Base-by-base conservation (phyloP, 768 basidiomycete species). In the Mycena rosella region DNA sequence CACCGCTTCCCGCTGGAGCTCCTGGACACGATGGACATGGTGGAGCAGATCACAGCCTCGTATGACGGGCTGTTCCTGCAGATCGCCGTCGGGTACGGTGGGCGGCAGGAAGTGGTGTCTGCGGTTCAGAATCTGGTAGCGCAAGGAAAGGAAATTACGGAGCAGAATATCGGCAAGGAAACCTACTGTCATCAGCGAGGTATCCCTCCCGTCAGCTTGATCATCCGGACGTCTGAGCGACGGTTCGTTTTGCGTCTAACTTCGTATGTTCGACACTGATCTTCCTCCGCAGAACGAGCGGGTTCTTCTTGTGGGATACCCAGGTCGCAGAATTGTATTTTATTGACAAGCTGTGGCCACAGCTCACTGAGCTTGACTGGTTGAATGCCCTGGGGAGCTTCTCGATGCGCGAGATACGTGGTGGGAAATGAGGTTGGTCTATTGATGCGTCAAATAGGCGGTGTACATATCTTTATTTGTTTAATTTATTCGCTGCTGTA, bases 81-180 rank as follows among this genome's bases (percentile, higher is more conserved):
- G 15, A 60, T 72, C 7, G 71, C 71, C 6, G 71, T 66, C 36
- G 71, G 71, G 52, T 69, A 72, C 38, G 68, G 71, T 1, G 68
- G 71, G 4, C 58, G 71, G 17, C 52, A 59, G n/a, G 71, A 72
- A 20, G 48, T 72, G 5, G 48, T 69, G 17, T 40, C 26, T 34
- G 67, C 68, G 20, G 68, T 70, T 1, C 55, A 63, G 22, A 58
- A 36, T 47, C 36, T 72, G 13, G 11, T 62, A 8, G 47, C 57
- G 10, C 58, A 65, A n/a, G 68, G 64, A 15, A 64, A 69, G 34
- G 68, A 49, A 17, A 51, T 72, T 8, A 72, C 56, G 15, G 59
- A 65, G 45, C 52, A 67, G 36, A 65, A 56, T 51, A 59, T 72
- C 11, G 56, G 64, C 20, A 54, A 15, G 42, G 56, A 69, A 30